Conservation (phyloP, 345 rosid species). For the Atalantia buxifolia region DNA sequence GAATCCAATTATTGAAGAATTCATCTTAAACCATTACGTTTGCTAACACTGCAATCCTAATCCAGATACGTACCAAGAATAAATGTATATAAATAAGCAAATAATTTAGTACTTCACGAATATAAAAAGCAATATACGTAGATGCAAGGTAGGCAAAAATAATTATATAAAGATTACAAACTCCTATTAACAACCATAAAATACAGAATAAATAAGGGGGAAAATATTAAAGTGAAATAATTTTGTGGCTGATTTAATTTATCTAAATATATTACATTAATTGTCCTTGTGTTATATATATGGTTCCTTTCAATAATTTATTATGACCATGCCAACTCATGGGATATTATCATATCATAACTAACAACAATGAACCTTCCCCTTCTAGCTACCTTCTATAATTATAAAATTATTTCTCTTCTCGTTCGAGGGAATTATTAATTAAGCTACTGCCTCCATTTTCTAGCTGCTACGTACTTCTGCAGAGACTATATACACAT, state of each 20-base stretch:
- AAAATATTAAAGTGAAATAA: not conserved
- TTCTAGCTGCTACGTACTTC: not conserved
- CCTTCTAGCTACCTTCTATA: no score
- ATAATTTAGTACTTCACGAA: not conserved
- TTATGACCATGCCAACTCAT: constrained; percentile 17
- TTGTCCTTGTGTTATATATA: not conserved
- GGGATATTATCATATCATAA: not conserved
- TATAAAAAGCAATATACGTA: no score
- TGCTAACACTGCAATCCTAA: not conserved
- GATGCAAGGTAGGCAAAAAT: not conserved
- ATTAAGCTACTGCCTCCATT: not conserved
- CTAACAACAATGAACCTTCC: constrained; percentile 16
- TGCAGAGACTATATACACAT: no score
- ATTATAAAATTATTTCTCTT: not conserved
- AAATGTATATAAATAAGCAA: not conserved
- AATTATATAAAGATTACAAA: not conserved
- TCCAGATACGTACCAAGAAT: not conserved
- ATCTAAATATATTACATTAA: not conserved
- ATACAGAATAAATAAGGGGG: not conserved
- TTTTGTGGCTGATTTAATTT: not conserved
- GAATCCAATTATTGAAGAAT: not conserved
- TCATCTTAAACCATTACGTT: not conserved
- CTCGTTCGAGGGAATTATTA: not conserved
- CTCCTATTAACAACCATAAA: constrained; percentile 2
- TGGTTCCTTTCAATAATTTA: constrained; percentile 15